These are phyloP conservation scores for Lizonia empirigonia DNA, from an alignment of 2,329 filamentous ascomycete genomes.

Conservation along the genomic window DNA sequence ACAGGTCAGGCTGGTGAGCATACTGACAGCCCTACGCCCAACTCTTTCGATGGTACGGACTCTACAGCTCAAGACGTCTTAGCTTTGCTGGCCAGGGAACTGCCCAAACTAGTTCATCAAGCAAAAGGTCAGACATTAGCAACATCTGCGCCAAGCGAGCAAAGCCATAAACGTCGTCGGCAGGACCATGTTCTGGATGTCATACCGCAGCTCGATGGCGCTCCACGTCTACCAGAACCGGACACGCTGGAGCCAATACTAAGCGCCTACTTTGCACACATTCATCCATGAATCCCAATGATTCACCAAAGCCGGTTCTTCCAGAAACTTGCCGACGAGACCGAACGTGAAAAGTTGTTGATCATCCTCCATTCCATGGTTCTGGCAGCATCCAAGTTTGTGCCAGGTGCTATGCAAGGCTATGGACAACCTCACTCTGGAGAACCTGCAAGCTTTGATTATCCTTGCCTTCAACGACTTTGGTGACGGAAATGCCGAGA, in stretches of 20 bases:
- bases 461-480: slow-evolving; percentile 26
- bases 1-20: background rate
- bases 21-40: background rate
- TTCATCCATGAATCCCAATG: slow-evolving; percentile 29
- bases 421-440: slow-evolving; percentile 19
- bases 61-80: slow-evolving; percentile 16
- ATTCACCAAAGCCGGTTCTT: slow-evolving; percentile 24
- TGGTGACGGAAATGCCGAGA: slow-evolving; percentile 20
- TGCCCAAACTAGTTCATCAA: slow-evolving; percentile 20
- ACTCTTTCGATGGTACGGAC: background rate
- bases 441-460: slow-evolving; percentile 21
- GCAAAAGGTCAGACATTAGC: background rate
- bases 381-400: slow-evolving; percentile 20
- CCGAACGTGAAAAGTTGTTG: slow-evolving; percentile 2
- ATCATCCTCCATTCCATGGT: slow-evolving; percentile 22
- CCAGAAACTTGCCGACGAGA: slow-evolving; percentile 5
- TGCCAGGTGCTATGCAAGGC: slow-evolving; percentile 14
- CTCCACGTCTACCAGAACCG: background rate
- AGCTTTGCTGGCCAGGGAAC: slow-evolving; percentile 20
- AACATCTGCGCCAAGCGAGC: slow-evolving; percentile 3
- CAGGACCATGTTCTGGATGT: background rate
- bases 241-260: slow-evolving; percentile 13
- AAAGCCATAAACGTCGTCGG: slow-evolving; percentile 19
- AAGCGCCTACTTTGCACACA: slow-evolving; percentile 18
- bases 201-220: background rate